These are phyloP conservation scores for Albifimbria verrucaria DNA, from an alignment of 2,329 filamentous ascomycete species.

Conservation along the genomic window DNA sequence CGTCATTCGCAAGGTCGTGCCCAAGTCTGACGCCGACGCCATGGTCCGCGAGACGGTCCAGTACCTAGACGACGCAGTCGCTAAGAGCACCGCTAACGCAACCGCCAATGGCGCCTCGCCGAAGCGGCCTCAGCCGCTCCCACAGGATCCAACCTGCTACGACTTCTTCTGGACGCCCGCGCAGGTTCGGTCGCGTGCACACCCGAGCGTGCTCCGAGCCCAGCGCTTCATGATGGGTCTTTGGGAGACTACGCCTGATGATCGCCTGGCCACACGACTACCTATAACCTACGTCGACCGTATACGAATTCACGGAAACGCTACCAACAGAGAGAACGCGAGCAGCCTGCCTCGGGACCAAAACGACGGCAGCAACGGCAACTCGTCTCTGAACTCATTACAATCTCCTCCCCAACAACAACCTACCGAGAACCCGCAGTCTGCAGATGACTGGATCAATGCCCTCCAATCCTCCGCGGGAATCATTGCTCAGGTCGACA, in stretches of 20 bases:
- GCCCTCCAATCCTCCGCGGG: constrained; percentile 42
- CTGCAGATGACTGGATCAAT: constrained; percentile 35
- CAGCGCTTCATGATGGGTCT: constrained; percentile 66
- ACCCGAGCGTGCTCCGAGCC: constrained; percentile 59
- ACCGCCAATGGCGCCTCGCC: neutral
- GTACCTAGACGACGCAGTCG: constrained; percentile 37
- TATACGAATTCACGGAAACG: constrained; percentile 60
- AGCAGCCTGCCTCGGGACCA: constrained; percentile 16
- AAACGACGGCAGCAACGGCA: constrained; percentile 1
- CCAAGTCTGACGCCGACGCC: constrained; percentile 50
- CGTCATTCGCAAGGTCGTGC: constrained; percentile 62
- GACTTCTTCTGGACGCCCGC: constrained; percentile 73
- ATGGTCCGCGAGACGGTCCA: constrained; percentile 58
- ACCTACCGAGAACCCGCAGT: constrained; percentile 17
- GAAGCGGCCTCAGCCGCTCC: constrained; percentile 22
- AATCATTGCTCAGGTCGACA: constrained; percentile 65
- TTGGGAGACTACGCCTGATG: constrained; percentile 56
- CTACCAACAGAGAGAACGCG: constrained; percentile 22
- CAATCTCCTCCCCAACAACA: neutral
- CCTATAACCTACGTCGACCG: constrained; percentile 68
- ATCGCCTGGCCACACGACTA: constrained; percentile 56
- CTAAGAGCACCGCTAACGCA: neutral
- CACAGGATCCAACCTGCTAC: constrained; percentile 62
- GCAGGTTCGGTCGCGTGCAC: constrained; percentile 64
- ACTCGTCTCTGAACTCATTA: neutral